Evolutionary conservation across 495 filamentous ascomycete genomes (phyloP), one percentile per base, ranked within the genome.

Genomic region (Podospora conica): DNA sequence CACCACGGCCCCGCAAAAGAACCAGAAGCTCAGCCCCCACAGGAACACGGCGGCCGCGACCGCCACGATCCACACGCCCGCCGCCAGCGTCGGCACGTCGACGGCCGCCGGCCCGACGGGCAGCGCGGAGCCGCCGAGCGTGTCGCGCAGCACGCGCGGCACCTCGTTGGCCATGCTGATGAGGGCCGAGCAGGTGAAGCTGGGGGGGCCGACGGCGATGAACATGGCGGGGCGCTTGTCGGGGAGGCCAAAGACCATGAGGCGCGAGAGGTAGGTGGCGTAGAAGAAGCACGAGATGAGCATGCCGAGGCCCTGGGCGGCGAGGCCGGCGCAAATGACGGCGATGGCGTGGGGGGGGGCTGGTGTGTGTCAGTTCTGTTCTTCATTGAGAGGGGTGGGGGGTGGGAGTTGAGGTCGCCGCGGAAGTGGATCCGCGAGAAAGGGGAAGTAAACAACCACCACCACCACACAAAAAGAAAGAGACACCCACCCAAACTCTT

Each of bases 1-100:
- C 22, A 87, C 74, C 9, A 81, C 67, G 0, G 87, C 85, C 5
- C 88, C 79, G 33, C 77, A 79, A 72, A 91, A 91, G 79, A 91
- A 91, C 88, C 88, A 91, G 33, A 91, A 80, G 53, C 83, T 85
- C 12, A 91, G 75, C 0, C 83, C 82, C 89, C 89, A 92, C 3
- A 92, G 78, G 64, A 90, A 90, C 4, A 88, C 82, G 2, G 80
- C 87, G 0, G 78, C 65, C 0, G 78, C 74, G 21, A 87, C 69
- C 0, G 86, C 84, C 10, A 85, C 53, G 2, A 88, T 68, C 53
- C 80, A 74, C 12, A 88, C 64, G 22, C 82, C 75, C 9, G 80
- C 73, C 1, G 72, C 76, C 1, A 76, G 10, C 1, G 61, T 63
- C 18, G 23, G 23, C 15, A 61, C 53, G 2, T 71, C 72, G 0